Evolutionary conservation across 306 rosid species (phyloP).

Genomic region (Parietaria judaica): DNA sequence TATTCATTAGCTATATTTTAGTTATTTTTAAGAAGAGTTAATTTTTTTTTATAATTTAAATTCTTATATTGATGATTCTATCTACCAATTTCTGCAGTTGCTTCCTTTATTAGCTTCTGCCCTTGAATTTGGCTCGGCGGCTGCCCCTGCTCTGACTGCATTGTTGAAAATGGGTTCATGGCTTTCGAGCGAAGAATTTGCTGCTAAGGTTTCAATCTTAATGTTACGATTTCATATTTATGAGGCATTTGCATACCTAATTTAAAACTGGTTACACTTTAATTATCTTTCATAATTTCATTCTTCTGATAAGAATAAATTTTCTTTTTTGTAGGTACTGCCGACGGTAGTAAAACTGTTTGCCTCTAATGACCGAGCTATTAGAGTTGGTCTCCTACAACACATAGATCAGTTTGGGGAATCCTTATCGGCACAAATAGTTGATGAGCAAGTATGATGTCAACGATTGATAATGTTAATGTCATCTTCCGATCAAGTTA

Average conservation of each 20-base stretch:
- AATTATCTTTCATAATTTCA: too few relatives aligned
- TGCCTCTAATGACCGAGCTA: slow-evolving; percentile 93
- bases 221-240: background rate
- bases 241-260: background rate
- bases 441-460: slow-evolving; percentile 79
- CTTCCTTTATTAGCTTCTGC: slow-evolving; percentile 97
- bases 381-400: slow-evolving; percentile 85
- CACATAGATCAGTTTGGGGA: slow-evolving; percentile 96
- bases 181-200: slow-evolving; percentile 84
- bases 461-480: slow-evolving; percentile 10
- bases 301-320: background rate
- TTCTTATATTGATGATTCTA: slow-evolving; percentile 22
- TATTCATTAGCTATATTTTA: slow-evolving; percentile 12
- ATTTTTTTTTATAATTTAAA: background rate
- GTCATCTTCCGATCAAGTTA: slow-evolving; percentile 13
- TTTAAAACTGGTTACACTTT: background rate
- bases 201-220: slow-evolving; percentile 52
- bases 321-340: slow-evolving; percentile 47
- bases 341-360: slow-evolving; percentile 85
- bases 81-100: slow-evolving; percentile 57
- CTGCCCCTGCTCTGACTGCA: slow-evolving; percentile 96
- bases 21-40: background rate
- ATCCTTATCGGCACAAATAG: slow-evolving; percentile 71
- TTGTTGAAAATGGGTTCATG: slow-evolving; percentile 93
- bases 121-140: slow-evolving; percentile 99